Percentiles rank a stretch among this genome's conserved stretches.
These are phyloP conservation scores for Drosera capensis DNA, from an alignment of 148 eudicot genomes.

Conservation along the genomic window DNA sequence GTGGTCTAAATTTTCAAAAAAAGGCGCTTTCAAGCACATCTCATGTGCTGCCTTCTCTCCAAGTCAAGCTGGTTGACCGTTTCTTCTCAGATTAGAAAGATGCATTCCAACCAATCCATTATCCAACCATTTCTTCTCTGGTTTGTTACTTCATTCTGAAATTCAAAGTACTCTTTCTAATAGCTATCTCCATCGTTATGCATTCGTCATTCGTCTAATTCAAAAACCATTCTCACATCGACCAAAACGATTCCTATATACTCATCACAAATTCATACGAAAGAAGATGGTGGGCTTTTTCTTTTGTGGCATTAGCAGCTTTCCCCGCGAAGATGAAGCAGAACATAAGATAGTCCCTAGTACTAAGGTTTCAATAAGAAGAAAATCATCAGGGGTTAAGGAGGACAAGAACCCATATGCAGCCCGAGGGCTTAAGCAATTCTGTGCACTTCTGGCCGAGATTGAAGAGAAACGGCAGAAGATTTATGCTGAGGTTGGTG, in stretches of 20 bases:
- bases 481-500: conserved; percentile 1
- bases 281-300: neutral
- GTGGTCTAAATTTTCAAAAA: too few species aligned
- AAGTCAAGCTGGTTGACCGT: too few species aligned
- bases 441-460: conserved; percentile 3
- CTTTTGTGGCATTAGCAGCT: neutral
- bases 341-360: neutral
- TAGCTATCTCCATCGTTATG: too few species aligned
- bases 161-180: too few species aligned
- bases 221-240: neutral
- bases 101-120: too few species aligned
- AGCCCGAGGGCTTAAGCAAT: conserved; percentile 6
- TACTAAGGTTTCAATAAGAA: conserved; percentile 13
- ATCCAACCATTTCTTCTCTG: too few species aligned
- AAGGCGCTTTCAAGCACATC: too few species aligned
- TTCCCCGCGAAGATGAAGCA: neutral
- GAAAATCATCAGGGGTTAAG: conserved; percentile 23
- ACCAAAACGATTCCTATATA: neutral
- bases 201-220: neutral
- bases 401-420: conserved; percentile 10
- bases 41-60: too few species aligned
- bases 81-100: too few species aligned
- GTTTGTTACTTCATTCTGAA: too few species aligned
- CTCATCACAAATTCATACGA: neutral
- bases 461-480: conserved; percentile 4